Percentiles rank a stretch among this genome's conserved stretches.
These are phyloP conservation scores for Leishmania gerbilli DNA, from an alignment of 208 protist species.

Conservation along the genomic window DNA sequence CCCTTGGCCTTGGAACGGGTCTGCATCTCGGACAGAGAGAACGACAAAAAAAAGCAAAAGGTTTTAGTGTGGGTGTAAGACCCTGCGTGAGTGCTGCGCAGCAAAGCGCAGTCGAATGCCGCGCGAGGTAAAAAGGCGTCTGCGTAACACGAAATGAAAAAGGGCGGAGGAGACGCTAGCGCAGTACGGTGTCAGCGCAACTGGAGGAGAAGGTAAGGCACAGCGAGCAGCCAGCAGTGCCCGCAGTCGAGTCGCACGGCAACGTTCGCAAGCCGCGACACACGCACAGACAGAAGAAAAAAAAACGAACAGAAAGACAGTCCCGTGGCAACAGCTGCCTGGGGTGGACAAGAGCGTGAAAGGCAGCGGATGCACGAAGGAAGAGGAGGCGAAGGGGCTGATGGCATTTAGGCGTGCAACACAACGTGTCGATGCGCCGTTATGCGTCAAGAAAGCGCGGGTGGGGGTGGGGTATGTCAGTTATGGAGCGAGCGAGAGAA, in stretches of 20 bases:
- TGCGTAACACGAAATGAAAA: no score
- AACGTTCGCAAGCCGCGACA: no score
- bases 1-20: constrained; percentile 54
- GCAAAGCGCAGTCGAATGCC: no score
- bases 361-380: not conserved
- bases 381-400: not conserved
- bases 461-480: not conserved
- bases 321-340: not conserved
- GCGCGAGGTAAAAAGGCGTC: not conserved
- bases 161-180: not conserved
- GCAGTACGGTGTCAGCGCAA: not conserved
- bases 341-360: not conserved
- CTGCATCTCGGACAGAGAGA: constrained; percentile 42
- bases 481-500: not conserved
- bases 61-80: not conserved
- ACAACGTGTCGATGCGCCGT: not conserved
- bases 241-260: not conserved
- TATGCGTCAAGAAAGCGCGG: not conserved
- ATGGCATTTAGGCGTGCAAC: not conserved
- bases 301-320: not conserved
- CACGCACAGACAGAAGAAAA: not conserved
- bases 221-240: no score
- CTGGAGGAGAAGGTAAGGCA: not conserved
- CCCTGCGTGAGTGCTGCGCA: not conserved
- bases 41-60: not conserved